Evolutionary conservation across 495 filamentous ascomycete species (phyloP).

Genomic region (Chaetomium fimeti): DNA sequence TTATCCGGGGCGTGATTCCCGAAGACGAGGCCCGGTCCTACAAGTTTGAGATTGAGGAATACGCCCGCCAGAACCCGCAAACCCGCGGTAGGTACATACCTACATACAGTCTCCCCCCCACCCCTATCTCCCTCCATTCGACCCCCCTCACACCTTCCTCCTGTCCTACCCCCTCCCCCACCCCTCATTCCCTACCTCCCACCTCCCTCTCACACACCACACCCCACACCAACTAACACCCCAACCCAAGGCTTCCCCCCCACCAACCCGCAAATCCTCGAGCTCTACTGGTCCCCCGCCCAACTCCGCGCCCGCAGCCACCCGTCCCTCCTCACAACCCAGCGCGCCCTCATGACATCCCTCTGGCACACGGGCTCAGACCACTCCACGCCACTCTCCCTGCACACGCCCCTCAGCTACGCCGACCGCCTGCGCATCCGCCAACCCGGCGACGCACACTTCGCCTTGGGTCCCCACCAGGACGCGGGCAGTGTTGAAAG

Average conservation of each 20-base stretch:
- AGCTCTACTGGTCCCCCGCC: conserved; percentile 82
- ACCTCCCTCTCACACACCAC: not conserved
- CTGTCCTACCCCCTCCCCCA: not conserved
- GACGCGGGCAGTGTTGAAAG: conserved; percentile 84
- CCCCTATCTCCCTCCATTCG: not conserved
- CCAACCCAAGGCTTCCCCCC: conserved; percentile 47
- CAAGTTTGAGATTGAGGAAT: conserved; percentile 59
- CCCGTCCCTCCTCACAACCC: conserved; percentile 64
- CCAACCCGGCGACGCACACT: conserved; percentile 69
- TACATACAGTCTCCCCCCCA: not conserved
- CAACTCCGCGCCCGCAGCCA: conserved; percentile 74
- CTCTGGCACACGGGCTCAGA: conserved; percentile 64
- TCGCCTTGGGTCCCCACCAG: conserved; percentile 82
- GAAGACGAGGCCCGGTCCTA: conserved; percentile 57
- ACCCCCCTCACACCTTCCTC: not conserved
- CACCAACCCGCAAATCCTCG: conserved; percentile 69
- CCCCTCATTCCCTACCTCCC: conserved; percentile 22
- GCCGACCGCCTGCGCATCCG: conserved; percentile 81
- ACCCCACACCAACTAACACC: not conserved
- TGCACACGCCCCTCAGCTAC: conserved; percentile 65
- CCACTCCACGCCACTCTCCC: conserved; percentile 58
- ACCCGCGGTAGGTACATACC: conserved; percentile 43
- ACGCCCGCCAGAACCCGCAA: conserved; percentile 59
- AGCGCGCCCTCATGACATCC: conserved; percentile 68
- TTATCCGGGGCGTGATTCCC: conserved; percentile 62